A percentile compares a stretch with the other conserved stretches of the same genome.
phyloP scores from a whole-genome alignment of 768 basidiomycete genomes.

The Hydnum rufescens region DNA sequence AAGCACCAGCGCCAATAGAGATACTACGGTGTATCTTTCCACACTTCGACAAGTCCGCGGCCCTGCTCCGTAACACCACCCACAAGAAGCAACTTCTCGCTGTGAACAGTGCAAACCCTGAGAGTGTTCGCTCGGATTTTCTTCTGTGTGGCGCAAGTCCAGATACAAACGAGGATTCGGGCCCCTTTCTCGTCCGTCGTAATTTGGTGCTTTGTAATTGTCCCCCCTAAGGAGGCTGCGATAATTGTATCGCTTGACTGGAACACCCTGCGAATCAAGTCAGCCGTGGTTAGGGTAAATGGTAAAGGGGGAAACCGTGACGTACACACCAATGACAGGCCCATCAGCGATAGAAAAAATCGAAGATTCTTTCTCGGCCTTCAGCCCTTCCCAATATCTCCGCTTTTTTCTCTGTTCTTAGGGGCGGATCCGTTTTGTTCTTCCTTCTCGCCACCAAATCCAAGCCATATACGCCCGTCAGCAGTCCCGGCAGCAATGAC shows the following conservation, averaged over 20 bases:
- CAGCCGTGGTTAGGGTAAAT: background rate
- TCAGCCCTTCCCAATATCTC: slow-evolving; percentile 54
- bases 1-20: too few species aligned
- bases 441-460: slow-evolving; percentile 43
- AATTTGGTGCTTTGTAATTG: background rate
- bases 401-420: slow-evolving; percentile 28
- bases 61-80: background rate
- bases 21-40: too few species aligned
- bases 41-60: background rate
- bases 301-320: background rate
- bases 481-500: slow-evolving; percentile 52
- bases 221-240: background rate
- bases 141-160: background rate
- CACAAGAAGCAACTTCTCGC: background rate
- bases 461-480: slow-evolving; percentile 53
- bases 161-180: background rate
- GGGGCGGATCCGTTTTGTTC: slow-evolving; percentile 10
- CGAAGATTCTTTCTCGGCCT: slow-evolving; percentile 24
- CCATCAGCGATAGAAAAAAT: slow-evolving; percentile 39
- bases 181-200: background rate
- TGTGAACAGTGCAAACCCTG: background rate
- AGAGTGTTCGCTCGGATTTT: background rate
- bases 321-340: slow-evolving; percentile 53
- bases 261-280: background rate
- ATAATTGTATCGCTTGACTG: background rate